These are phyloP conservation scores for Elongisporangium anandrum DNA, from an alignment of 352 stramenopile species.

Conservation along the genomic window DNA sequence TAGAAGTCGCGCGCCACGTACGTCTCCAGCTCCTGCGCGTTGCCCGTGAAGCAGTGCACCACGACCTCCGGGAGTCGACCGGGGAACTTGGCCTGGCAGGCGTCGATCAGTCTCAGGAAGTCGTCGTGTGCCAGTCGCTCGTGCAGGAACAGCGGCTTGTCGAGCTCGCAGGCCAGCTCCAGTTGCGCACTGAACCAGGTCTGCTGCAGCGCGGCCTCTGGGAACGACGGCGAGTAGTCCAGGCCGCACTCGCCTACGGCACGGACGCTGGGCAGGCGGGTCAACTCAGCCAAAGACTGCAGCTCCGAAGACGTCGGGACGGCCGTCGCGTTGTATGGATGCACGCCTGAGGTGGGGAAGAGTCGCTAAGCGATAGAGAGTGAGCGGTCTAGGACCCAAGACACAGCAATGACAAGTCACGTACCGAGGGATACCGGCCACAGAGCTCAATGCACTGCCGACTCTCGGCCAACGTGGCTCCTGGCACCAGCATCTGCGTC, in stretches of 20 bases:
- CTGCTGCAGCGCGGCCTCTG: constrained; percentile 35
- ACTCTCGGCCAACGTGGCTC: constrained; percentile 66
- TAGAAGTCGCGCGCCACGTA: constrained; percentile 83
- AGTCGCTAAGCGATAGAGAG: constrained; percentile 17
- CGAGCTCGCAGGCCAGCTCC: constrained; percentile 48
- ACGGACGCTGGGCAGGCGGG: constrained; percentile 27
- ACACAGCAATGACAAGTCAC: background rate
- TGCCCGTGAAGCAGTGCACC: constrained; percentile 92
- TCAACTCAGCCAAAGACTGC: constrained; percentile 20
- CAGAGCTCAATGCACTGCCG: constrained; percentile 51
- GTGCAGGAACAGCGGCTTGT: constrained; percentile 83
- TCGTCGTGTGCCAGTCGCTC: constrained; percentile 74
- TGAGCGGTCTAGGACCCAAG: background rate
- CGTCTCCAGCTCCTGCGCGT: constrained; percentile 51
- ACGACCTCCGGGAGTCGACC: constrained; percentile 54
- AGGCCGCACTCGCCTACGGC: constrained; percentile 77
- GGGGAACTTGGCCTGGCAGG: constrained; percentile 25
- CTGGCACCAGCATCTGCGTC: constrained; percentile 71
- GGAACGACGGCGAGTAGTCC: constrained; percentile 71
- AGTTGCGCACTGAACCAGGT: constrained; percentile 67
- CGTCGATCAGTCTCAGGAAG: constrained; percentile 65
- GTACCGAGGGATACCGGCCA: constrained; percentile 29
- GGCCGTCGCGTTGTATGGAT: constrained; percentile 68
- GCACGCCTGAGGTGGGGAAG: constrained; percentile 70
- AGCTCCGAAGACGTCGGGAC: constrained; percentile 33